Evolutionary conservation across 306 rosid genomes (phyloP).

Genomic region (Betula pendula): DNA sequence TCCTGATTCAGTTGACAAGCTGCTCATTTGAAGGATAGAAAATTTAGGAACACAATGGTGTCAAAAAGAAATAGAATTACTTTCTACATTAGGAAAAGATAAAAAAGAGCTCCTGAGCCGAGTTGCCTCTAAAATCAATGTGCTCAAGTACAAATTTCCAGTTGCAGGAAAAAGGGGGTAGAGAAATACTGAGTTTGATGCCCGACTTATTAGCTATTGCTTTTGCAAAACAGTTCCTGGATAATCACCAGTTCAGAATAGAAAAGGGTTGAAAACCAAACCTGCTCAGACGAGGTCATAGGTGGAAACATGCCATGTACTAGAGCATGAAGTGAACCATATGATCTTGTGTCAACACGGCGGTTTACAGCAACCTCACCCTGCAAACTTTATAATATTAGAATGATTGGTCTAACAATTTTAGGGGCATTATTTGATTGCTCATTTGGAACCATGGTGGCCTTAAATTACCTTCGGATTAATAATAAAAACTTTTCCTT

Average conservation of each 20-base stretch:
- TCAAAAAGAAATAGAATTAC: neutral
- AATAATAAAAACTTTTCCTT: conserved; percentile 88
- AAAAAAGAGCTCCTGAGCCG: neutral
- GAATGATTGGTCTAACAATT: conserved; percentile 29
- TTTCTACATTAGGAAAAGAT: neutral
- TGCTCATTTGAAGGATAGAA: neutral
- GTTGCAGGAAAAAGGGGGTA: neutral
- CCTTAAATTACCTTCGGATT: conserved; percentile 78
- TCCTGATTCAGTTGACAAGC: neutral
- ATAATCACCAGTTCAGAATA: neutral
- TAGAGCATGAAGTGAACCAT: conserved; percentile 80
- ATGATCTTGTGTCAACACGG: conserved; percentile 67
- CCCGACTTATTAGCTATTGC: neutral
- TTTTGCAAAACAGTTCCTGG: neutral
- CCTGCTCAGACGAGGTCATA: conserved; percentile 66
- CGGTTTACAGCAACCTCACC: conserved; percentile 88
- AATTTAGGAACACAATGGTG: neutral
- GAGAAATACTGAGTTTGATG: neutral
- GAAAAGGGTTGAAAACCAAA: conserved; percentile 28
- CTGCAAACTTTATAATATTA: conserved; percentile 50
- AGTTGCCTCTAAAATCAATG: neutral
- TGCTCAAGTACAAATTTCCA: neutral
- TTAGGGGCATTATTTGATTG: conserved; percentile 6
- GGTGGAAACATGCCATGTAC: conserved; percentile 94
- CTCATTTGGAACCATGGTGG: conserved; percentile 13